Evolutionary conservation across 2,329 filamentous ascomycete genomes (phyloP).

Genomic region (Calonectria pteridis): DNA sequence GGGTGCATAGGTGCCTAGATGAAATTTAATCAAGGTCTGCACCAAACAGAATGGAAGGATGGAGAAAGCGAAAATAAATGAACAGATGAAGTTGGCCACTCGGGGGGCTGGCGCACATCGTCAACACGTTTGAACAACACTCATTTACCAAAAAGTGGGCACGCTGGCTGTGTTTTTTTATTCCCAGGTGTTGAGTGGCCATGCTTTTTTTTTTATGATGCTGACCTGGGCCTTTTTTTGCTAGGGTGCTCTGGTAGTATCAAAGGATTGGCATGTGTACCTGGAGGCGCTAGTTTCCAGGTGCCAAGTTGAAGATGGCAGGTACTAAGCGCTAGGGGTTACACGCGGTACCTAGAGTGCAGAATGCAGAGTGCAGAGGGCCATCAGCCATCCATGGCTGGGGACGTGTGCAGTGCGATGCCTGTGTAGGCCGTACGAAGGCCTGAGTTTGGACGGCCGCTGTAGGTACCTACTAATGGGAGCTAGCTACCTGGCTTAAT

Average conservation of each 20-base stretch:
- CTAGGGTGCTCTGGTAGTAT: constrained; percentile 1
- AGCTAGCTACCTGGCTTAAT: not conserved
- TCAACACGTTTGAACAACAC: not conserved
- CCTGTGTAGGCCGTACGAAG: not conserved
- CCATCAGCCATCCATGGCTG: not conserved
- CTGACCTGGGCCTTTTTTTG: not conserved
- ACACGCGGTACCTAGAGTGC: no score
- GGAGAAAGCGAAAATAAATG: not conserved
- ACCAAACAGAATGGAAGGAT: not conserved
- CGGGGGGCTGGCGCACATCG: no score
- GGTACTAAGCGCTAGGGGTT: constrained; percentile 13
- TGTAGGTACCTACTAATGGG: not conserved
- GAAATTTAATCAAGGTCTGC: not conserved
- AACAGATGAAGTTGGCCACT: not conserved
- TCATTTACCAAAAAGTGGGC: not conserved
- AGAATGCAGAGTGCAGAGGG: not conserved
- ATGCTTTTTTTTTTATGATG: not conserved
- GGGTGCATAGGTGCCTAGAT: constrained; percentile 5
- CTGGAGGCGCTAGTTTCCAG: constrained; percentile 16
- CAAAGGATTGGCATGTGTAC: not conserved
- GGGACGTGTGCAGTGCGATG: not conserved
- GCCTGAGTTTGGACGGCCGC: not conserved
- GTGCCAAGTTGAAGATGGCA: constrained; percentile 22
- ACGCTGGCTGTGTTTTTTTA: not conserved
- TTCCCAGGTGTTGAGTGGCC: not conserved